Evolutionary conservation across 805 yeast genomes (phyloP).

Genomic region (Babjeviella inositovora): DNA sequence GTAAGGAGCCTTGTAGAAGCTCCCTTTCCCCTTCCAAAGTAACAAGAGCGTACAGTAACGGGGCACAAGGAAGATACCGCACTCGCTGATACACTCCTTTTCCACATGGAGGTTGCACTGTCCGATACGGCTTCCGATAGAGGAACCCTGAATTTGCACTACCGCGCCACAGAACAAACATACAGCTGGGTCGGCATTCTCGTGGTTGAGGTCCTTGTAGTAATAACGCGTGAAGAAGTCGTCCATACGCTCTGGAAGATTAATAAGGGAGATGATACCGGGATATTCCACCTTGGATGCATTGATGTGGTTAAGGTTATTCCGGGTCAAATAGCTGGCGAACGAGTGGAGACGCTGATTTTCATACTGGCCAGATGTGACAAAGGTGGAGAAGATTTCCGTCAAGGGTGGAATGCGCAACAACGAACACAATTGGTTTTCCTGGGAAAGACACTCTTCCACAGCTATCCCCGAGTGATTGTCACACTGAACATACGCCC

Average conservation of each 20-base stretch:
- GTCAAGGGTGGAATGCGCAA: constrained; percentile 26
- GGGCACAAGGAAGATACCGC: constrained; percentile 63
- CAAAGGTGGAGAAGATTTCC: constrained; percentile 7
- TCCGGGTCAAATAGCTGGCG: too few species aligned
- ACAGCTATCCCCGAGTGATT: constrained; percentile 15
- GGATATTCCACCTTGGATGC: constrained; percentile 43
- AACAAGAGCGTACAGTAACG: constrained; percentile 49
- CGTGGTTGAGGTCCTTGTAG: constrained; percentile 22
- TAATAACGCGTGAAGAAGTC: constrained; percentile 47
- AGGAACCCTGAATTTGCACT: constrained; percentile 48
- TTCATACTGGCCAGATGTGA: constrained; percentile 1
- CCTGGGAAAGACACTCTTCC: constrained; percentile 22
- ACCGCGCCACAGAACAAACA: constrained; percentile 72
- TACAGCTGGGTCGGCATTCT: constrained; percentile 58
- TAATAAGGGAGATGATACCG: constrained; percentile 40
- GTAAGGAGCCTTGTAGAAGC: constrained; percentile 75
- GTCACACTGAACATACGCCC: constrained; percentile 35
- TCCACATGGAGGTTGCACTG: constrained; percentile 65
- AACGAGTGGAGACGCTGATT: background rate
- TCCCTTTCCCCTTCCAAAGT: constrained; percentile 62
- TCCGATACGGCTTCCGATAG: constrained; percentile 42
- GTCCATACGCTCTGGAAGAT: constrained; percentile 54
- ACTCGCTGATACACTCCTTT: constrained; percentile 45
- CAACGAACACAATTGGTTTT: constrained; percentile 32
- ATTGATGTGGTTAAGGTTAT: too few species aligned